These are phyloP conservation scores for Acidiella bohemica DNA, from an alignment of 495 filamentous ascomycete genomes.

Conservation along the genomic window DNA sequence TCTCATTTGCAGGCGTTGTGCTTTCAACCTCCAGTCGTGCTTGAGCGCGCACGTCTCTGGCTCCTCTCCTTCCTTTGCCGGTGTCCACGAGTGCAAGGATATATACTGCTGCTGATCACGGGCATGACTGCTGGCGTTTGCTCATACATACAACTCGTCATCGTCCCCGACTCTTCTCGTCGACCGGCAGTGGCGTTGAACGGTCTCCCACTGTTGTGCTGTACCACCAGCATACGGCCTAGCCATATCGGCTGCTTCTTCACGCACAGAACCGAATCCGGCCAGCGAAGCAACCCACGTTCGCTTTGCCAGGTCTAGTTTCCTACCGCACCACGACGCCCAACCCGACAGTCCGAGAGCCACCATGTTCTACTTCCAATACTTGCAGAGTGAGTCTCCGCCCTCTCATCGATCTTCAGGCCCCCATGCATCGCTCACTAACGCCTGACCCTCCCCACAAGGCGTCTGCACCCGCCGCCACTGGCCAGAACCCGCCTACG, in stretches of 20 bases:
- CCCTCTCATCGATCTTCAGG: slow-evolving; percentile 1
- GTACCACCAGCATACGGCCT: slow-evolving; percentile 10
- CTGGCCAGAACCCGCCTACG: slow-evolving; percentile 88
- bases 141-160: no score
- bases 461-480: slow-evolving; percentile 91
- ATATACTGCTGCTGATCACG: no score
- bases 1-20: slow-evolving; percentile 1
- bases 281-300: no score
- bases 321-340: slow-evolving; percentile 4
- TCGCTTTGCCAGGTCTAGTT: no score
- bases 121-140: no score
- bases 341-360: slow-evolving; percentile 5
- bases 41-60: not conserved
- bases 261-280: slow-evolving; percentile 15
- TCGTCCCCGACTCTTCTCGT: no score
- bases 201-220: slow-evolving; percentile 5
- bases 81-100: slow-evolving; percentile 4
- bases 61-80: slow-evolving; percentile 4
- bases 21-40: no score
- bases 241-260: not conserved
- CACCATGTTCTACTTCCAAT: slow-evolving; percentile 55
- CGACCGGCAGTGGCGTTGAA: not conserved
- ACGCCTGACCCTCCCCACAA: not conserved
- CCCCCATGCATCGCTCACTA: not conserved
- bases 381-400: slow-evolving; percentile 46